Base-by-base conservation (phyloP, 2,329 filamentous ascomycete species). In the Orbilia brochopaga region DNA sequence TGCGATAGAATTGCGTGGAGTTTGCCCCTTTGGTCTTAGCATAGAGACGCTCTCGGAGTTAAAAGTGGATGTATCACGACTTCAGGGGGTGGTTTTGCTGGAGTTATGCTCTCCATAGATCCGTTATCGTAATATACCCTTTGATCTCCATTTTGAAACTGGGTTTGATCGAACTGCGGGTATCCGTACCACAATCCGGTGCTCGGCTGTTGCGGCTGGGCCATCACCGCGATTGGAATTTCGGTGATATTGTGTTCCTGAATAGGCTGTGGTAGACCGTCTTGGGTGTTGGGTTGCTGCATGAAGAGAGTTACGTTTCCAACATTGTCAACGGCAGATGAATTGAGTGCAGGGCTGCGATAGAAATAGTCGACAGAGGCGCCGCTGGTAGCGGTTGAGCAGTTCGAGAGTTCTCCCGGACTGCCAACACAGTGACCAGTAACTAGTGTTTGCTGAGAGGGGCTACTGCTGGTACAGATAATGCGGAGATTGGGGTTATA, bases 371-470 rank as follows among this genome's bases (percentile, higher is more conserved):
- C 76, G 8, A 76, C 85, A 84, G 60, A 81, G 79, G 50, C 85
- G 83, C 73, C 84, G 83, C 8, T 83, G 80, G 19, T 83, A 80
- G 74, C 84, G 85, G 51, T 83, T 82, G 63, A 84, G 4, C 81
- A 80, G 0, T 85, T 82, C 4, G 86, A 87, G 78, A 86, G 87
- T 75, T 82, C 83, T 66, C 81, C 83, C 0, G 86, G 85, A 75
- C 85, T 87, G 77, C 83, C 87, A 74, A 85, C 82, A 3, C 81
- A 81, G 24, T 82, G 78, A 70, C 84, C 81, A 51, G 80, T 81
- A 27, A 79, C 76, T 24, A 79, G 56, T 7, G 77, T 75, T 15
- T 83, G 79, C 5, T 81, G 76, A n/a, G 80, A 79, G 74, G 84
- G 85, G 0, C 84, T 80, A 21, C 86, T 83, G 56, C 85, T 83